Percentiles rank a stretch among this genome's conserved stretches.
These are phyloP conservation scores for Dissophora globulifera DNA, from an alignment of 192 early-diverging fungal genomes.

Conservation along the genomic window DNA sequence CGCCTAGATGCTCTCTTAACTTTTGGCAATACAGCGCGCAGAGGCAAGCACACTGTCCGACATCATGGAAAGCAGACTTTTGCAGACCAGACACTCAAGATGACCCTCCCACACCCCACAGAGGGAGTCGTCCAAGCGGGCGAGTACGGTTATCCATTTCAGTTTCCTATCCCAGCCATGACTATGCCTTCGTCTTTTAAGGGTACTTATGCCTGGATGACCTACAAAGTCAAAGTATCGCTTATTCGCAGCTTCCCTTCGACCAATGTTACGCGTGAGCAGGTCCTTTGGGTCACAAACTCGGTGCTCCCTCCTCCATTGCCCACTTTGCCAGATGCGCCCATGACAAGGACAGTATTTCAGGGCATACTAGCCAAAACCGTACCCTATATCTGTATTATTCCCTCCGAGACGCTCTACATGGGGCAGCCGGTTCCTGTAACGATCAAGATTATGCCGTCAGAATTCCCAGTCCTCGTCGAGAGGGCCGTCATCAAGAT, in stretches of 20 bases:
- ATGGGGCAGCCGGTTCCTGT: constrained; percentile 21
- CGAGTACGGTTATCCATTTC: constrained; percentile 4
- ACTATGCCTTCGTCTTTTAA: constrained; percentile 5
- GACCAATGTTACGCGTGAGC: constrained; percentile 2
- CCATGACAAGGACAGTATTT: constrained; percentile 11
- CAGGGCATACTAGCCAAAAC: neutral
- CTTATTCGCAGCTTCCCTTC: constrained; percentile 15
- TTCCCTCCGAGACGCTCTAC: constrained; percentile 13
- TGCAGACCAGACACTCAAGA: too few relatives aligned
- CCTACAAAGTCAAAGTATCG: constrained; percentile 5
- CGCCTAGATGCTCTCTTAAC: too few relatives aligned
- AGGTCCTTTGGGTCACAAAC: constrained; percentile 12
- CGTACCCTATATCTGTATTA: constrained; percentile 18
- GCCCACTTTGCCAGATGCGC: neutral
- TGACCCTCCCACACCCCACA: neutral
- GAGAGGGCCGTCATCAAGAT: constrained; percentile 23
- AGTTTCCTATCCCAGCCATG: neutral
- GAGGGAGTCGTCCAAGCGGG: constrained; percentile 2
- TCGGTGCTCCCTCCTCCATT: constrained; percentile 4
- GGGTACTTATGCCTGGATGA: constrained; percentile 1
- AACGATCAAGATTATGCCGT: constrained; percentile 10
- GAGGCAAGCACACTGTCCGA: neutral
- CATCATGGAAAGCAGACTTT: too few relatives aligned
- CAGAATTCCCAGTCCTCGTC: neutral
- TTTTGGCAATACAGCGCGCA: too few relatives aligned